Percentiles rank a stretch among this genome's conserved stretches.
Conservation (phyloP, 1,284 basidiomycete genomes). For the Moesziomyces globuligerus region DNA sequence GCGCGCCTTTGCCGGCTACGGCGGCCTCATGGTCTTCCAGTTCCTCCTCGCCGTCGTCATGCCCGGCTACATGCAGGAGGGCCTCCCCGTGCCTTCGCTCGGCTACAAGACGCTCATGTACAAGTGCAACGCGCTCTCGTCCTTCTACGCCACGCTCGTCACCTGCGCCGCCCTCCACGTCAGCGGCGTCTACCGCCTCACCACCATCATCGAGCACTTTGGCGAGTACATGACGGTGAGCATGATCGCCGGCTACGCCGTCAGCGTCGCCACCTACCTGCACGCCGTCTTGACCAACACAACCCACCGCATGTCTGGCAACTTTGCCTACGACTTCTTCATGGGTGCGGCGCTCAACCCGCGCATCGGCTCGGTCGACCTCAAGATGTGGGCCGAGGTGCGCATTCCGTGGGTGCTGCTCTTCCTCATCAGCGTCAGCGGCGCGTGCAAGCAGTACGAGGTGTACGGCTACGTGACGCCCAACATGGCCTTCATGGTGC, state of each 20-base stretch:
- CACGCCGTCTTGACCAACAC: slow-evolving; percentile 63
- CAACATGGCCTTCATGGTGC: slow-evolving; percentile 96
- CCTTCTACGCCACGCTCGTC: slow-evolving; percentile 85
- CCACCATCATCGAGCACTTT: slow-evolving; percentile 95
- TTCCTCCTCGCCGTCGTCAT: slow-evolving; percentile 88
- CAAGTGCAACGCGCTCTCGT: slow-evolving; percentile 87
- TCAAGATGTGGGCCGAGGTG: slow-evolving; percentile 99
- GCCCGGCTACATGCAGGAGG: slow-evolving; percentile 92
- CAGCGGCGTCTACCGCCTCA: slow-evolving; percentile 86
- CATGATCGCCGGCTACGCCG: slow-evolving; percentile 87
- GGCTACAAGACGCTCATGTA: slow-evolving; percentile 89
- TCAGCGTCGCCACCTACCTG: slow-evolving; percentile 62
- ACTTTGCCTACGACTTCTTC: slow-evolving; percentile 76
- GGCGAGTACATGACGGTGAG: slow-evolving; percentile 95
- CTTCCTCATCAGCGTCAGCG: slow-evolving; percentile 91
- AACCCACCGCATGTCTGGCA: slow-evolving; percentile 83
- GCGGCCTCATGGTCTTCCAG: slow-evolving; percentile 87
- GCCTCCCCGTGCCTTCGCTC: slow-evolving; percentile 67
- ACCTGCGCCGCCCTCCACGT: slow-evolving; percentile 82
- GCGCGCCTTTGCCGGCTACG: slow-evolving; percentile 78
- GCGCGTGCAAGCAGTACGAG: slow-evolving; percentile 89
- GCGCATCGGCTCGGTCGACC: slow-evolving; percentile 87
- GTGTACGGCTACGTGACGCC: slow-evolving; percentile 89
- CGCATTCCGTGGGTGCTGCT: slow-evolving; percentile 96
- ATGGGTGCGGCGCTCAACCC: slow-evolving; percentile 97